phyloP scores from a whole-genome alignment of 176 grass and related monocot genomes.

The Oryza meyeriana region DNA sequence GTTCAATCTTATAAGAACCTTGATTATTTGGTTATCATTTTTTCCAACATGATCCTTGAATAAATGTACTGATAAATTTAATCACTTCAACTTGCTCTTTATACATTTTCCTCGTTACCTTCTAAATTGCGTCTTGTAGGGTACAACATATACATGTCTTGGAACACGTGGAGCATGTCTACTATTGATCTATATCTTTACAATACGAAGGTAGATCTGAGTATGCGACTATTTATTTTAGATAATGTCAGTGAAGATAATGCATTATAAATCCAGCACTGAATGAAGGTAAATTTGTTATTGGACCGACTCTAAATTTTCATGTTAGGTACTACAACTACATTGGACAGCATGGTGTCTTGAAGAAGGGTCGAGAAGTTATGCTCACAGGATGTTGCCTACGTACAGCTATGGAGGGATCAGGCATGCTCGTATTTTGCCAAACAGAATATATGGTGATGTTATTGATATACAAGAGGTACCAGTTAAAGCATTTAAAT shows the following conservation, averaged over 20 bases:
- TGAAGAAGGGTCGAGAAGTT: slow-evolving; percentile 93
- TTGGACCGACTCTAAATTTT: background rate
- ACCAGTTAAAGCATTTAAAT: slow-evolving; percentile 19
- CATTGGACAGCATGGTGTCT: slow-evolving; percentile 68
- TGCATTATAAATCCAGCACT: background rate
- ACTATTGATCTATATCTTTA: slow-evolving; percentile 92
- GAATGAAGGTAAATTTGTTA: background rate
- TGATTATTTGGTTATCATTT: background rate
- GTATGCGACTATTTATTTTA: slow-evolving; percentile 1
- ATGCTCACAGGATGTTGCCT: slow-evolving; percentile 90
- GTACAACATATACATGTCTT: slow-evolving; percentile 94
- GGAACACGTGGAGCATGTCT: slow-evolving; percentile 85
- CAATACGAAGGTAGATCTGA: slow-evolving; percentile 65
- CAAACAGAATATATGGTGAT: slow-evolving; percentile 91
- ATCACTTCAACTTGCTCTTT: background rate
- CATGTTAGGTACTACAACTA: slow-evolving; percentile 71
- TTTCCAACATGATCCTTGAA: background rate
- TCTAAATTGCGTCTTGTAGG: slow-evolving; percentile 46
- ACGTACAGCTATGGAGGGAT: slow-evolving; percentile 76
- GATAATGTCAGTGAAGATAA: background rate
- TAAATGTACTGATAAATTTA: background rate
- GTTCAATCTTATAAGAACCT: background rate
- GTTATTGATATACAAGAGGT: slow-evolving; percentile 97
- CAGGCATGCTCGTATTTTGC: slow-evolving; percentile 69
- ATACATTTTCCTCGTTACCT: background rate